Conservation (phyloP, 306 rosid species). For the Cucurbita moschata region DNA sequence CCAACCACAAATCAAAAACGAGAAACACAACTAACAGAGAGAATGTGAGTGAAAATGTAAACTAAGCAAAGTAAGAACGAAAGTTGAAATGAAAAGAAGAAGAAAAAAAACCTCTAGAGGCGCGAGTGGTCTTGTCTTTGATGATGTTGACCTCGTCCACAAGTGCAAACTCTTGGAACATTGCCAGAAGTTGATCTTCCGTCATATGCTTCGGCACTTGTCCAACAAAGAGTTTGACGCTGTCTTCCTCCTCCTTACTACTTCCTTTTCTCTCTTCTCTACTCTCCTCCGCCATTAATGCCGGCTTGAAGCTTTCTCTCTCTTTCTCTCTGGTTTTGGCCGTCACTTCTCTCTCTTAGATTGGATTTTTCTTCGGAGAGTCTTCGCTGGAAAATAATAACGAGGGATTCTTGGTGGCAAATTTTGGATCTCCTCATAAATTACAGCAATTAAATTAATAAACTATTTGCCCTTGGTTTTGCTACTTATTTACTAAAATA, state of each 20-base stretch:
- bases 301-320: constrained; percentile 6
- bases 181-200: constrained; percentile 68
- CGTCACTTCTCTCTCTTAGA: background rate
- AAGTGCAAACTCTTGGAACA: constrained; percentile 79
- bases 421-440: constrained; percentile 26
- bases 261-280: constrained; percentile 58
- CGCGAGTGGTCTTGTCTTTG: constrained; percentile 84
- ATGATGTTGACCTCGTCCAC: constrained; percentile 97
- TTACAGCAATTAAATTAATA: constrained; percentile 4
- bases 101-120: constrained; percentile 56
- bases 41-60: constrained; percentile 4
- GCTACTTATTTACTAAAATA: constrained; percentile 12
- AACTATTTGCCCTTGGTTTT: background rate
- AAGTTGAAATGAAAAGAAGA: background rate
- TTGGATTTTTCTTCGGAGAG: constrained; percentile 14
- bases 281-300: constrained; percentile 84
- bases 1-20: background rate
- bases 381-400: constrained; percentile 16
- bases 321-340: constrained; percentile 14
- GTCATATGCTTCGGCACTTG: constrained; percentile 97
- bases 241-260: constrained; percentile 63
- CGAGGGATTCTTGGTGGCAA: constrained; percentile 17
- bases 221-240: constrained; percentile 95
- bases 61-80: background rate
- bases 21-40: background rate